Conservation (phyloP, 306 rosid species). For the Quercus dentata region DNA sequence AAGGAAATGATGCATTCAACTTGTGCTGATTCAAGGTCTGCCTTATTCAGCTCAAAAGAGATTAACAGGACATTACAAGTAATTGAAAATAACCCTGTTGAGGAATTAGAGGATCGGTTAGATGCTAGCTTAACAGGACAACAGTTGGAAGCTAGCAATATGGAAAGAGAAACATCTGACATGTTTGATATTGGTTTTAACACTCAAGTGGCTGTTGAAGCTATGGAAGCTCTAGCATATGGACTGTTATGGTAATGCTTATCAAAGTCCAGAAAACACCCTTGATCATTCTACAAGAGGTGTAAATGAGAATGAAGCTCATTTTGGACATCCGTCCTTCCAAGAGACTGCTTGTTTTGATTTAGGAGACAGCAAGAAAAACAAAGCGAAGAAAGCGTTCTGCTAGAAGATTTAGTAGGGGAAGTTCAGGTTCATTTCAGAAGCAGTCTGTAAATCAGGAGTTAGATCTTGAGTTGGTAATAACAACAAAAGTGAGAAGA, state of each 20-base stretch:
- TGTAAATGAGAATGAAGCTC: slow-evolving; percentile 21
- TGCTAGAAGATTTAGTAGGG: slow-evolving; percentile 31
- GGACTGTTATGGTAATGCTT: slow-evolving; percentile 19
- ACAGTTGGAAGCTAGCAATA: slow-evolving; percentile 25
- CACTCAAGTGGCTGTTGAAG: slow-evolving; percentile 87
- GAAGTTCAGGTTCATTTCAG: slow-evolving; percentile 22
- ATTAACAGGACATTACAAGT: slow-evolving; percentile 6
- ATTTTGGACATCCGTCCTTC: slow-evolving; percentile 13
- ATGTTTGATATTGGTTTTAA: slow-evolving; percentile 51
- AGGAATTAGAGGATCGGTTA: slow-evolving; percentile 23
- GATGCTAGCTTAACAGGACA: slow-evolving; percentile 20
- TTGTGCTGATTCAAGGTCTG: slow-evolving; percentile 1
- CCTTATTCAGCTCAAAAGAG: background rate
- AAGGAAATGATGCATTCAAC: slow-evolving; percentile 12
- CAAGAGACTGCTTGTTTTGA: slow-evolving; percentile 14
- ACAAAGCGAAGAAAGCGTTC: slow-evolving; percentile 37
- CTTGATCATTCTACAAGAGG: slow-evolving; percentile 20
- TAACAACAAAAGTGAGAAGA: slow-evolving; percentile 19
- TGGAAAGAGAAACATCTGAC: slow-evolving; percentile 26
- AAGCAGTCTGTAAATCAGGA: slow-evolving; percentile 24
- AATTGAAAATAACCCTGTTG: slow-evolving; percentile 13
- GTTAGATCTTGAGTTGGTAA: slow-evolving; percentile 23
- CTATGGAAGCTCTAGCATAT: slow-evolving; percentile 63
- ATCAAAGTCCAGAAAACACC: slow-evolving; percentile 22
- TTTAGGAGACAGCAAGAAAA: slow-evolving; percentile 22